Evolutionary conservation across 495 filamentous ascomycete species (phyloP), one percentile per base, ranked within the genome.

Genomic region (Acidiella bohemica): DNA sequence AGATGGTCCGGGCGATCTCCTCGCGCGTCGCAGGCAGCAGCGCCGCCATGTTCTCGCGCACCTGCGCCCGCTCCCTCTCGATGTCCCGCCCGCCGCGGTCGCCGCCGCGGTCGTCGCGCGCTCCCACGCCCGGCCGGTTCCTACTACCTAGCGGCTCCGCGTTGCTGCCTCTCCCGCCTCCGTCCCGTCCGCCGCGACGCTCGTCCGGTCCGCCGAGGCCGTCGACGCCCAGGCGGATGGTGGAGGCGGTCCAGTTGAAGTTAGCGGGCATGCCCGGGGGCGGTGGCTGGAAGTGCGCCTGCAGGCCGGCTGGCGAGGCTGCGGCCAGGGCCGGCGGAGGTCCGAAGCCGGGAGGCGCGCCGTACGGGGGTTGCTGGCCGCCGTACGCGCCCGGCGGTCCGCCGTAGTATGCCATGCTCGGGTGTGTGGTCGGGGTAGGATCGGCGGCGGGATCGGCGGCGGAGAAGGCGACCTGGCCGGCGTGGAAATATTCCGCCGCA

Each of bases 231-330:
- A 99, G 69, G 18, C 90, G 82, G 59, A 99, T 96, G 25, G 96
- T 88, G 35, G 92, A 86, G 14, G 90, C 92, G 57, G 80, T 90
- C 63, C 95, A 93, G 64, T 99, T 95, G 65, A 97, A 94, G 59
- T 93, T 90, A 7, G 90, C 86, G 10, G 88, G 86, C 68, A 95
- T 80, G 55, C 90, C 93, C 30, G 84, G 66, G 2, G 41, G 36
- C 17, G 87, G 88, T 17, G 84, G 75, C 66, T 93, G 85, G 58
- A 95, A 95, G 57, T 78, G 80, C 83, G 81, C 48, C 92, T 77
- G 47, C 79, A 80, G 45, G 72, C 77, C 50, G 81, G 81, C 59
- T 76, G 78, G 62, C 71, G 67, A 67, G 79, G 78, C 46, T 71
- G 63, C 39, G 18, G n/a, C 9, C 39, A 43, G 24, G 27, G 28